Evolutionary conservation across 2,329 filamentous ascomycete species (phyloP), one percentile per base, ranked within the genome.

Genomic region (Dactylella cylindrospora): DNA sequence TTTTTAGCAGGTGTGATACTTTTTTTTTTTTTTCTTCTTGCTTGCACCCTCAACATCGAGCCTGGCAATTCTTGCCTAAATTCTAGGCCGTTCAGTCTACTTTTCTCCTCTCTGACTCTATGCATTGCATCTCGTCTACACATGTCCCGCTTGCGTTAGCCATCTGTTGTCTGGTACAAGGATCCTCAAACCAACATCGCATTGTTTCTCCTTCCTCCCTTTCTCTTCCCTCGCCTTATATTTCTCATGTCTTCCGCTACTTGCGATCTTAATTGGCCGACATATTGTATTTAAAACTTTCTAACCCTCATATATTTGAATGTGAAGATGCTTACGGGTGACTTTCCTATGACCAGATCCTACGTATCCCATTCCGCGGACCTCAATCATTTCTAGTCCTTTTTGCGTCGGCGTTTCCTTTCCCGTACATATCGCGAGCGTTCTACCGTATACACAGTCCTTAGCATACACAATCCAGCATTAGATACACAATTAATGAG

Each of bases 311-410:
- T 13, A 35, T 50, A 17, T 46, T 13, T 45, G 32, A 5, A 29
- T 51, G 29, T 25, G 39, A 38, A 5, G 10, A 39, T 38, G 32
- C 15, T 38, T 47, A 41, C 38, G 45, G 35, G 49, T 40, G 25
- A 49, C 54, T 54, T 54, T 49, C 29, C 31, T 43, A 41, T 32
- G 40, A 40, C 46, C 54, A 62, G 43, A 54, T 54, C 43, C 49
- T 54, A 47, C 49, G 20, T 61, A 22, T 40, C 36, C 35, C 33
- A n/a, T n/a, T 44, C 23, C n/a, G 32, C 40, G 33, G 50, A 46
- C 23, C 45, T 20, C 4, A 50, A 17, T 54, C 43, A 25, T 32
- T n/a, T n/a, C n/a, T n/a, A n/a, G n/a, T n/a, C n/a, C n/a, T n/a
- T n/a, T n/a, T 41, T 49, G 36, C 55, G 38, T 54, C 57, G 43